phyloP scores from a whole-genome alignment of 2,329 filamentous ascomycete genomes.

The Nemania diffusa region DNA sequence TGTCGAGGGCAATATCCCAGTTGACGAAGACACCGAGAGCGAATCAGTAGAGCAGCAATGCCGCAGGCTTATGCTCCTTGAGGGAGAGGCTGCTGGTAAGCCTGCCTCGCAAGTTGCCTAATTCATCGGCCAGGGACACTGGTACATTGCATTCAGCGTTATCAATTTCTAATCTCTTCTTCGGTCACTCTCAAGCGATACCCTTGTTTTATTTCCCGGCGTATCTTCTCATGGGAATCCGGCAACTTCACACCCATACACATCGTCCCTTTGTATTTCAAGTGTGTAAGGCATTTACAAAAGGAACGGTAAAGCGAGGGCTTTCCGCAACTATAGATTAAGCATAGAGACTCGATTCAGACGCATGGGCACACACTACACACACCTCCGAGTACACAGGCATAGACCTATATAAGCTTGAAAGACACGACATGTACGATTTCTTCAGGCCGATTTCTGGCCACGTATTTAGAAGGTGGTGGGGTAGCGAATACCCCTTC shows the following conservation, averaged over 20 bases:
- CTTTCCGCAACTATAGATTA: slow-evolving; percentile 9
- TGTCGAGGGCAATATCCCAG: slow-evolving; percentile 69
- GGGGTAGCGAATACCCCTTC: background rate
- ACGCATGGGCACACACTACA: background rate
- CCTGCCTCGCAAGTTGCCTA: slow-evolving; percentile 17
- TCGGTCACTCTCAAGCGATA: background rate
- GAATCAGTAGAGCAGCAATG: slow-evolving; percentile 49
- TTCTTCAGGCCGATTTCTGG: background rate
- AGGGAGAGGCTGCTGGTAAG: slow-evolving; percentile 38
- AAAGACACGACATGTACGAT: slow-evolving; percentile 6
- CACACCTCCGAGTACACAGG: background rate
- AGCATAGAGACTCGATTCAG: slow-evolving; percentile 9
- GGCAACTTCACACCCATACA: background rate
- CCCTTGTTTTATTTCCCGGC: background rate
- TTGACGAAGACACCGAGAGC: slow-evolving; percentile 57
- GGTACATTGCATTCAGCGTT: background rate
- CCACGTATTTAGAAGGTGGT: slow-evolving; percentile 4
- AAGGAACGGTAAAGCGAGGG: background rate
- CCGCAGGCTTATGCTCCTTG: slow-evolving; percentile 47
- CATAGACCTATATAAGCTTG: background rate
- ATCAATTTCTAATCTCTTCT: background rate
- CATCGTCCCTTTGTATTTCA: background rate
- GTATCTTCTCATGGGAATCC: background rate
- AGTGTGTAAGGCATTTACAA: slow-evolving; percentile 1
- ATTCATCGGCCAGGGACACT: background rate